These are phyloP conservation scores for Fusarium nygamai DNA, from an alignment of 2,329 filamentous ascomycete species.

Conservation along the genomic window DNA sequence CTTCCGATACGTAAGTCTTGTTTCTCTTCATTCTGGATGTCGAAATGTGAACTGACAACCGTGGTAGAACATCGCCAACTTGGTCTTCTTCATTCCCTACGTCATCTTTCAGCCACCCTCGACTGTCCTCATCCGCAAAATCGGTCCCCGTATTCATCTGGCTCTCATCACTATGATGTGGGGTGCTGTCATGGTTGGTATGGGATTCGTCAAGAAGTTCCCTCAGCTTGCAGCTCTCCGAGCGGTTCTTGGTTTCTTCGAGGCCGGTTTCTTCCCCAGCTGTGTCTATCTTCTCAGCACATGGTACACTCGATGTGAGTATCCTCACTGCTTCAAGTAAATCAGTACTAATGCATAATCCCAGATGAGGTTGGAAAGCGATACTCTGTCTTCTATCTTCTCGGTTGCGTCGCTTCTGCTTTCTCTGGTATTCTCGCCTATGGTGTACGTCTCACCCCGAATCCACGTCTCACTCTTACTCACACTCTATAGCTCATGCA, in stretches of 20 bases:
- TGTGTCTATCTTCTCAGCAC: slow-evolving; percentile 78
- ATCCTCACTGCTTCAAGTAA: rapidly evolving
- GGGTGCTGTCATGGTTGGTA: slow-evolving; percentile 71
- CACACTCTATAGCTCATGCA: slow-evolving; percentile 63
- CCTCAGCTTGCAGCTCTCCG: slow-evolving; percentile 63
- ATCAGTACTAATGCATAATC: neutral
- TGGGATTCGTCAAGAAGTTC: slow-evolving; percentile 69
- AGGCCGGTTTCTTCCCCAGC: slow-evolving; percentile 77
- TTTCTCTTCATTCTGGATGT: too few relatives aligned
- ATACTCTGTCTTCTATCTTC: slow-evolving; percentile 75
- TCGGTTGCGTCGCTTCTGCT: slow-evolving; percentile 72
- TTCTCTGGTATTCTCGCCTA: slow-evolving; percentile 76
- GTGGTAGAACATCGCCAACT: slow-evolving; percentile 68
- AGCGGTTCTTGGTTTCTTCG: slow-evolving; percentile 69
- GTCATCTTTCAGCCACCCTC: slow-evolving; percentile 77
- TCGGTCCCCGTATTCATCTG: slow-evolving; percentile 70
- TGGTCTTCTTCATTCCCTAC: slow-evolving; percentile 81
- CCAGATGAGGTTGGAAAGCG: slow-evolving; percentile 74
- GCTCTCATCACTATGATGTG: slow-evolving; percentile 65
- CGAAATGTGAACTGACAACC: neutral
- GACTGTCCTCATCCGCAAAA: slow-evolving; percentile 72
- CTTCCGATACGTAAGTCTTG: slow-evolving; percentile 55
- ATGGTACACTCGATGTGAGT: slow-evolving; percentile 74
- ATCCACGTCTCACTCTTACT: neutral
- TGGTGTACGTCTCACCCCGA: slow-evolving; percentile 59